These are phyloP conservation scores for Huntiella abstrusa DNA, from an alignment of 2,329 filamentous ascomycete species.

Conservation along the genomic window DNA sequence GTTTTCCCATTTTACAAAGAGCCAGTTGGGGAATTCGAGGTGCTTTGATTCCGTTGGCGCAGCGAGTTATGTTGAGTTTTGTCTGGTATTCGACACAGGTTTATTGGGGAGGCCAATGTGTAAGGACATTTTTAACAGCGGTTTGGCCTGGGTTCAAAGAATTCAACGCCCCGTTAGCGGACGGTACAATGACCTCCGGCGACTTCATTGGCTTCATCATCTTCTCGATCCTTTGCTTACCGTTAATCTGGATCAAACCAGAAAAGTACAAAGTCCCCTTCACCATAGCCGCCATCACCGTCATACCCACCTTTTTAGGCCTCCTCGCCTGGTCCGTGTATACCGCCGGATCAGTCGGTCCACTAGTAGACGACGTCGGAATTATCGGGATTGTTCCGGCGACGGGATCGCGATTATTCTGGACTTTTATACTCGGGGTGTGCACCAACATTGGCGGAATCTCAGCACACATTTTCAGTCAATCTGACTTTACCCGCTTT, in stretches of 20 bases:
- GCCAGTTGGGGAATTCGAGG: constrained; percentile 24
- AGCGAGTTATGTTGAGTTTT: constrained; percentile 29
- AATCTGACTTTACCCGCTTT: constrained; percentile 17
- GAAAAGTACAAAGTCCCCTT: constrained; percentile 28
- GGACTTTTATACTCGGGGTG: constrained; percentile 18
- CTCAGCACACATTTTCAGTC: constrained; percentile 17
- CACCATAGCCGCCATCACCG: constrained; percentile 27
- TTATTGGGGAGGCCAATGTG: constrained; percentile 15
- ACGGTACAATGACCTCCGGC: constrained; percentile 17
- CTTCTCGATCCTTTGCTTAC: constrained; percentile 24
- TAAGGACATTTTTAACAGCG: constrained; percentile 22
- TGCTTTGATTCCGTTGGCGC: constrained; percentile 22
- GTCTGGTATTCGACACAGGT: constrained; percentile 31
- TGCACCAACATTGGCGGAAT: constrained; percentile 16
- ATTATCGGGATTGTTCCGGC: constrained; percentile 14
- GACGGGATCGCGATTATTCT: constrained; percentile 13
- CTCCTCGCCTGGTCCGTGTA: constrained; percentile 30
- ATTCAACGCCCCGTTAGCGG: constrained; percentile 23
- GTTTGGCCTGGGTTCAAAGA: constrained; percentile 27
- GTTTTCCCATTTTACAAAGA: constrained; percentile 23
- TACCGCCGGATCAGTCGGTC: constrained; percentile 23
- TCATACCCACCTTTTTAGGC: constrained; percentile 18
- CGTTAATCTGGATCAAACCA: constrained; percentile 28
- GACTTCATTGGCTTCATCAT: constrained; percentile 22
- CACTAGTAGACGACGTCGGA: constrained; percentile 19